Percentiles rank a stretch among this genome's conserved stretches.
phyloP scores from a whole-genome alignment of 2,329 filamentous ascomycete species.

The Paracoccidioides brasiliensis region DNA sequence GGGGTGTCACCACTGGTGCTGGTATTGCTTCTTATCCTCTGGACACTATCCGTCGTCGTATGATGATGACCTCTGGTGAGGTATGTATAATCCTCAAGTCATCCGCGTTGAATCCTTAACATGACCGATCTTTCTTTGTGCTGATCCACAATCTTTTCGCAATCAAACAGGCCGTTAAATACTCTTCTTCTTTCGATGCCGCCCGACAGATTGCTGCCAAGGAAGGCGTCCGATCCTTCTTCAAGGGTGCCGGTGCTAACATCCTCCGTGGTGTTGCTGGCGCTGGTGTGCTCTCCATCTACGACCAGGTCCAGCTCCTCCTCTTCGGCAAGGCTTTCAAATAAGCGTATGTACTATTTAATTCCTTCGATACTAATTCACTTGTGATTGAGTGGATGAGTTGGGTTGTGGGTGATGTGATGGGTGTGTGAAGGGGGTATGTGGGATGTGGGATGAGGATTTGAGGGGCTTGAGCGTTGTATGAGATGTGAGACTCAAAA shows the following conservation, averaged over 20 bases:
- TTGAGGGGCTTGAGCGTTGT: slow-evolving; percentile 13
- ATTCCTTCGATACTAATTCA: background rate
- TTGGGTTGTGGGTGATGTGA: slow-evolving; percentile 17
- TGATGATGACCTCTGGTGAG: slow-evolving; percentile 97
- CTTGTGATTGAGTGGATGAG: slow-evolving; percentile 10
- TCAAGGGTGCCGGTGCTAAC: slow-evolving; percentile 99
- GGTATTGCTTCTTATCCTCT: slow-evolving; percentile 99
- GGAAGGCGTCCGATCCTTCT: slow-evolving; percentile 97
- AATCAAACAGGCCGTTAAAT: slow-evolving; percentile 89
- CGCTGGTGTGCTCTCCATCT: slow-evolving; percentile 99
- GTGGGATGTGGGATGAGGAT: slow-evolving; percentile 8
- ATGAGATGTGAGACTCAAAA: slow-evolving; percentile 18
- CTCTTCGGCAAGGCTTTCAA: slow-evolving; percentile 99
- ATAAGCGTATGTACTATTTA: slow-evolving; percentile 18
- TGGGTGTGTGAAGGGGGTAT: slow-evolving; percentile 11
- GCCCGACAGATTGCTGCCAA: slow-evolving; percentile 89
- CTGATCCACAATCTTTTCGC: slow-evolving; percentile 17
- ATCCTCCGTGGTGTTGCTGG: slow-evolving; percentile 99
- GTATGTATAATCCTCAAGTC: slow-evolving; percentile 28
- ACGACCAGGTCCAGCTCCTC: slow-evolving; percentile 98
- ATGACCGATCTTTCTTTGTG: background rate
- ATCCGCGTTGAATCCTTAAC: slow-evolving; percentile 1
- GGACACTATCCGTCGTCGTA: slow-evolving; percentile 99
- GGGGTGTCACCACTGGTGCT: slow-evolving; percentile 98
- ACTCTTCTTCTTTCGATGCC: slow-evolving; percentile 92